phyloP scores from a whole-genome alignment of 345 rosid species.

The Salix exigua region DNA sequence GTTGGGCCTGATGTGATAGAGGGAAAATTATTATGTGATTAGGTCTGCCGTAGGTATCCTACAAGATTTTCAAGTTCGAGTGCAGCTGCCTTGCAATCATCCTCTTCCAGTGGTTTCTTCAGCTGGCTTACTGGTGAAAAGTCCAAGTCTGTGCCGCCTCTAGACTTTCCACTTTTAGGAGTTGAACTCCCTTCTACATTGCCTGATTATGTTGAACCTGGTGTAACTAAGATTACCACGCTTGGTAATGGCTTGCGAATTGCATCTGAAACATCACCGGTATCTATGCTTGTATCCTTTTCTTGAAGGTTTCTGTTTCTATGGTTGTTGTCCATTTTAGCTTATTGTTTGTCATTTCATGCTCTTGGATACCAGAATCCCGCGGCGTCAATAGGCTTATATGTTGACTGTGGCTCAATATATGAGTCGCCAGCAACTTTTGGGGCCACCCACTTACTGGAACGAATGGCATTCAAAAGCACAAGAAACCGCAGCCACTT shows the following conservation, averaged over 20 bases:
- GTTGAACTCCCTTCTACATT: slow-evolving; percentile 51
- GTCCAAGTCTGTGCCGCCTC: slow-evolving; percentile 42
- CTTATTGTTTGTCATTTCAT: background rate
- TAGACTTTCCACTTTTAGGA: slow-evolving; percentile 56
- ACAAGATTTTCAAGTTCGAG: slow-evolving; percentile 50
- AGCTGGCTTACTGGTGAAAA: slow-evolving; percentile 63
- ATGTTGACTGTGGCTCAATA: slow-evolving; percentile 64
- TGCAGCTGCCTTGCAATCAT: slow-evolving; percentile 43
- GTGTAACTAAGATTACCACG: slow-evolving; percentile 49
- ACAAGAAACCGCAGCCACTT: slow-evolving; percentile 74
- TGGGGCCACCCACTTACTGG: slow-evolving; percentile 80
- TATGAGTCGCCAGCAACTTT: slow-evolving; percentile 62
- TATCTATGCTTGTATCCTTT: slow-evolving; percentile 19
- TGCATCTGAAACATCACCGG: slow-evolving; percentile 63
- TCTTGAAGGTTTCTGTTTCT: background rate
- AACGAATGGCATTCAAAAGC: slow-evolving; percentile 87
- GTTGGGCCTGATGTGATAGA: background rate
- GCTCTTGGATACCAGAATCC: slow-evolving; percentile 47
- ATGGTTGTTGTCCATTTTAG: background rate
- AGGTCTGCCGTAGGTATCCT: slow-evolving; percentile 47
- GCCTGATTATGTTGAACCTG: slow-evolving; percentile 63
- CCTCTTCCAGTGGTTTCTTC: slow-evolving; percentile 45
- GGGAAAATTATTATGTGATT: background rate
- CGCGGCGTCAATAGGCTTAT: slow-evolving; percentile 76
- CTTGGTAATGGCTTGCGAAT: slow-evolving; percentile 71